These are phyloP conservation scores for Zymoseptoria brevis DNA, from an alignment of 2,329 filamentous ascomycete genomes.

Conservation along the genomic window DNA sequence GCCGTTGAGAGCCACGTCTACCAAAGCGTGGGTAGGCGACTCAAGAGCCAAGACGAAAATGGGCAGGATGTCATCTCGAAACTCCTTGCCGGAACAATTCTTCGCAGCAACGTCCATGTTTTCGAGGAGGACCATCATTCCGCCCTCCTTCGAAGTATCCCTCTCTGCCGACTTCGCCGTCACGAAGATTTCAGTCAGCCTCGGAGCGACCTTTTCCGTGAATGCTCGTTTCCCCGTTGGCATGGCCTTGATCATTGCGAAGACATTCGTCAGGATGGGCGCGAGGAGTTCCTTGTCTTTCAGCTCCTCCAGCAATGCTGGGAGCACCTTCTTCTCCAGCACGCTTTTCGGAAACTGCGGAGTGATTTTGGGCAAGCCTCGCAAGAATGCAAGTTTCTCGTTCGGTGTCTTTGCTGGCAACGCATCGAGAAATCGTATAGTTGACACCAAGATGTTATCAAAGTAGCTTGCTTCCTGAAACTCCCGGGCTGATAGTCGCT, in stretches of 20 bases:
- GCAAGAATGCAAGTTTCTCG: conserved; percentile 87
- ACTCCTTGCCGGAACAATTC: conserved; percentile 83
- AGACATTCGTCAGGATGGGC: conserved; percentile 80
- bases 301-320: conserved; percentile 80
- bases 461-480: conserved; percentile 96
- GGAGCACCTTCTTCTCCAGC: conserved; percentile 88
- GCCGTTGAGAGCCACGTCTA: conserved; percentile 75
- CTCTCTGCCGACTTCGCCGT: conserved; percentile 55
- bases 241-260: conserved; percentile 75
- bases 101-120: conserved; percentile 67
- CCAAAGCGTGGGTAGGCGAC: conserved; percentile 78
- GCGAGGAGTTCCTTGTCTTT: conserved; percentile 85
- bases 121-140: conserved; percentile 83
- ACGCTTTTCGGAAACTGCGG: conserved; percentile 90
- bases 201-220: conserved; percentile 77
- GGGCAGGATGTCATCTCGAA: conserved; percentile 90
- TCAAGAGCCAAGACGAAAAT: conserved; percentile 78
- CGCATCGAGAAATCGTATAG: conserved; percentile 86
- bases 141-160: conserved; percentile 77
- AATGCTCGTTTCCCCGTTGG: conserved; percentile 72
- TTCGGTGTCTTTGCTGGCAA: conserved; percentile 85
- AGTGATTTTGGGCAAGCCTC: conserved; percentile 76
- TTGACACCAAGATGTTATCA: conserved; percentile 92
- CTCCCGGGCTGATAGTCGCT: conserved; percentile 77
- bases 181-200: conserved; percentile 74